Percentiles rank a stretch among this genome's conserved stretches.
Evolutionary conservation across 768 basidiomycete genomes (phyloP).

Genomic region (Antrodiella citrinella): DNA sequence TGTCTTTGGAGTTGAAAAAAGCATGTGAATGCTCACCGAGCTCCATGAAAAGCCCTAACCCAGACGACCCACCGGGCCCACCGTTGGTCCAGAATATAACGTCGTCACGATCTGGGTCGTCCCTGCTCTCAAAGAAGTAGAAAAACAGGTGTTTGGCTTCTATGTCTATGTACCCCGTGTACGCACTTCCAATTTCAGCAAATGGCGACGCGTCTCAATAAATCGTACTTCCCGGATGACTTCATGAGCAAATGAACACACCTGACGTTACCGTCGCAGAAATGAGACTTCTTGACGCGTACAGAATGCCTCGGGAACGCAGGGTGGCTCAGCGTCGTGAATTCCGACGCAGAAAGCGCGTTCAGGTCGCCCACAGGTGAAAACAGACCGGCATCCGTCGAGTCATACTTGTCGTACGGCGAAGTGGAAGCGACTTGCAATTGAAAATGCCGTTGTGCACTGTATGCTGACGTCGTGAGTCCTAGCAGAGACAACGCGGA

Average conservation of each 20-base stretch:
- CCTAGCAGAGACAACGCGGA: too few species aligned
- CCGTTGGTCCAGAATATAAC: constrained; percentile 28
- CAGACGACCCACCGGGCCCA: constrained; percentile 21
- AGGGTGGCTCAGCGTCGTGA: constrained; percentile 34
- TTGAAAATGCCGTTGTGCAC: too few species aligned
- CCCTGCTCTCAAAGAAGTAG: constrained; percentile 40
- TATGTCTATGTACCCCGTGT: constrained; percentile 63
- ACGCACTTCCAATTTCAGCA: constrained; percentile 38
- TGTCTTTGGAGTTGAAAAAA: constrained; percentile 32
- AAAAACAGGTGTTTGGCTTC: constrained; percentile 37
- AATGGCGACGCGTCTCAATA: background rate
- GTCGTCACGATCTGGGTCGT: constrained; percentile 23
- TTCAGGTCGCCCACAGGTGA: constrained; percentile 24
- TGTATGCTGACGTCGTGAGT: too few species aligned
- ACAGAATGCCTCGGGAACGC: constrained; percentile 35
- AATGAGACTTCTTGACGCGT: constrained; percentile 32
- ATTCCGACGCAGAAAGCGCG: constrained; percentile 21
- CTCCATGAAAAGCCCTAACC: constrained; percentile 35
- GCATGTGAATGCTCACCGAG: constrained; percentile 29
- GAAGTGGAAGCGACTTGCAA: too few species aligned
- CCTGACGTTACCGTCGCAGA: constrained; percentile 34
- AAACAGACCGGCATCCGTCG: constrained; percentile 25
- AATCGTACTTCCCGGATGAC: background rate
- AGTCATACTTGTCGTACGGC: background rate
- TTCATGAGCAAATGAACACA: constrained; percentile 6